Conservation (phyloP, 225 moss, liverwort and hornwort species). For the Neckera pumila region DNA sequence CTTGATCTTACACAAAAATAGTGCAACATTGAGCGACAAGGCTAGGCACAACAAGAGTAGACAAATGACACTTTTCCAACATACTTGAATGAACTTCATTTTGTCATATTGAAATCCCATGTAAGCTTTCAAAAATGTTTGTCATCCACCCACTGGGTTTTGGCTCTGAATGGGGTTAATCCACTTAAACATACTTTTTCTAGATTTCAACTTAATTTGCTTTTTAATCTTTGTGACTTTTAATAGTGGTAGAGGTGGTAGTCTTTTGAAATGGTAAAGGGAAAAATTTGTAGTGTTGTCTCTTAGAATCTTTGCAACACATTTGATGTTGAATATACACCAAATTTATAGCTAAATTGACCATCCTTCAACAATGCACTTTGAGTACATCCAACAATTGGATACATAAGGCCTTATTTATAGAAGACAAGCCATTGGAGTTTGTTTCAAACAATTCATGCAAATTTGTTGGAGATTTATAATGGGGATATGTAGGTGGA, state of each 20-base stretch:
- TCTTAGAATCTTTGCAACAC: neutral
- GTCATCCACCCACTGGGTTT: too few species aligned
- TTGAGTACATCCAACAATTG: neutral
- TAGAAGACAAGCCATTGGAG: neutral
- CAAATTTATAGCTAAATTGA: neutral
- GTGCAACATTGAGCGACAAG: neutral
- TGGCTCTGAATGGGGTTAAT: neutral
- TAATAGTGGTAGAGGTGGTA: neutral
- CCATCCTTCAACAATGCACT: neutral
- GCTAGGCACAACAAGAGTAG: neutral
- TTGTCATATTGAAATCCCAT: neutral
- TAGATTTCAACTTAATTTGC: neutral
- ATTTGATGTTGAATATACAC: neutral
- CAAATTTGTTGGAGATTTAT: neutral
- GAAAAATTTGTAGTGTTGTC: neutral
- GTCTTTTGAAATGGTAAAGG: neutral
- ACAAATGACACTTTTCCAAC: too few species aligned
- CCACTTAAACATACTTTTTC: rapidly evolving
- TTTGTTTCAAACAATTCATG: neutral
- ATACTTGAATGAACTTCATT: neutral
- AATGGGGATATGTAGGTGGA: neutral
- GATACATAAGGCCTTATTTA: neutral
- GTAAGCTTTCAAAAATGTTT: neutral
- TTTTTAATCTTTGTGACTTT: neutral
- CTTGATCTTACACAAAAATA: neutral